Evolutionary conservation across 2,329 filamentous ascomycete species (phyloP), one percentile per base, ranked within the genome.

Genomic region (Thelonectria blattea): DNA sequence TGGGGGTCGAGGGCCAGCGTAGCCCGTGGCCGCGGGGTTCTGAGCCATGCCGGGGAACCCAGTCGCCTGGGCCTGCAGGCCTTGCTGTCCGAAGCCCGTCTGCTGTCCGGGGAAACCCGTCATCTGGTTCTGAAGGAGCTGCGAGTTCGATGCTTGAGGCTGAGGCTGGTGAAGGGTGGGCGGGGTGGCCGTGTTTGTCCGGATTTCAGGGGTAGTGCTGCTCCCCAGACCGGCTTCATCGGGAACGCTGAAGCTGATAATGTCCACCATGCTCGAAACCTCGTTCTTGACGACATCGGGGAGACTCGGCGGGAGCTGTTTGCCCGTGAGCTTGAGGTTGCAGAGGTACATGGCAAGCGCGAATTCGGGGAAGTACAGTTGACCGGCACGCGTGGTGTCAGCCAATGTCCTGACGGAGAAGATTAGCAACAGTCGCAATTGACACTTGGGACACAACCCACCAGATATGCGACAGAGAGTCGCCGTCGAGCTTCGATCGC

Each of bases 181-280:
- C 14, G 81, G 78, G 0, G 82, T 79, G 8, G 81, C 76, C 10
- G 79, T 80, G 63, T 75, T 82, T 59, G 80, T 78, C 62, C 83
- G 80, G 72, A 94, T 92, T 68, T 87, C 89, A 1, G 91, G 89
- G 15, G 86, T 86, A 75, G 91, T 55, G 81, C 81, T 3, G 77
- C 69, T 27, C 80, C 83, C 76, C 18, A 84, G 78, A 42, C 73
- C 72, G 5, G 79, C 80, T 27, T 94, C 90, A 65, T 99, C 95
- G 1, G 87, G 88, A 22, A 97, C 86, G 68, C 90, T 92, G 74
- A 99, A 99, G 61, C 93, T 97, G 73, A 99, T 99, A 58, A 99
- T 99, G 73, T 99, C 95, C 42, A 99, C 95, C 93, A 99, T 98
- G 78, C 95, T 97, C 3, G 94, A 98, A 17, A 99, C 95, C 76